These are phyloP conservation scores for Mortierella sp. DNA, from an alignment of 371 early-diverging fungal genomes.

Conservation along the genomic window DNA sequence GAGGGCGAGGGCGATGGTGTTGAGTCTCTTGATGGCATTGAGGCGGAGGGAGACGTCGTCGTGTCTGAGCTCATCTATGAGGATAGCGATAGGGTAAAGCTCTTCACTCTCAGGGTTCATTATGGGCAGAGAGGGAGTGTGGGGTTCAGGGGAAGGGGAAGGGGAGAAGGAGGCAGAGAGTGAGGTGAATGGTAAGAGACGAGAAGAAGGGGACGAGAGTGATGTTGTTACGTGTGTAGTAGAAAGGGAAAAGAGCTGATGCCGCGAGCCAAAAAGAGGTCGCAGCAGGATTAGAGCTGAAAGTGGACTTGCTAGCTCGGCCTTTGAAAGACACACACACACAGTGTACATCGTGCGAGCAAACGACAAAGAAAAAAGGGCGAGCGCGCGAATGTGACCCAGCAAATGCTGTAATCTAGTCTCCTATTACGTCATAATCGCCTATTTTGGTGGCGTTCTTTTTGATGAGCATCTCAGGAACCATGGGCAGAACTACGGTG, in stretches of 20 bases:
- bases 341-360: too few relatives aligned
- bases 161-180: neutral
- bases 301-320: neutral
- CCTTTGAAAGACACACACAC: neutral
- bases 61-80: constrained; percentile 98
- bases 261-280: neutral
- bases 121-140: constrained; percentile 8
- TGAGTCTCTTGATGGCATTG: constrained; percentile 91
- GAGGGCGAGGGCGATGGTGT: constrained; percentile 94
- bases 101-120: constrained; percentile 60
- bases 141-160: neutral
- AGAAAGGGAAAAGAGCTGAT: neutral
- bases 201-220: neutral
- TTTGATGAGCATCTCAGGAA: neutral
- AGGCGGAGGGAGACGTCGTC: constrained; percentile 94
- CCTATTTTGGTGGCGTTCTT: neutral
- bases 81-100: constrained; percentile 87
- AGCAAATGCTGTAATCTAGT: neutral
- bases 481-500: too few relatives aligned
- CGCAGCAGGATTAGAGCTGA: neutral
- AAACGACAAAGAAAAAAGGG: neutral
- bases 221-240: neutral
- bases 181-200: neutral
- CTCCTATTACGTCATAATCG: neutral
- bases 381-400: constrained; percentile 1